phyloP scores from a whole-genome alignment of 306 rosid species.

The Luffa acutangula region DNA sequence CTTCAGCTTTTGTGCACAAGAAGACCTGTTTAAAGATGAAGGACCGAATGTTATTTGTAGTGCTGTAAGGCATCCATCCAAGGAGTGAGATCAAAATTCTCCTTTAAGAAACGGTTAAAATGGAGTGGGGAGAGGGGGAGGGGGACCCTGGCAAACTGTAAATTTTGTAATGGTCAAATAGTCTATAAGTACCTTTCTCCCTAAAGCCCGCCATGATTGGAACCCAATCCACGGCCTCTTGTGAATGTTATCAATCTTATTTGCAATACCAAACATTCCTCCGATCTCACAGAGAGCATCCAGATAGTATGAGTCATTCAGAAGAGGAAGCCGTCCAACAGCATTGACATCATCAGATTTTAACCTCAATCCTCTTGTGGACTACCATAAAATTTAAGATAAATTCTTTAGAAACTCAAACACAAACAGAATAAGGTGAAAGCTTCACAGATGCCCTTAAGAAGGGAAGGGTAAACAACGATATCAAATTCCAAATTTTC shows the following conservation, averaged over 20 bases:
- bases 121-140: too few relatives aligned
- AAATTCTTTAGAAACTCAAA: slow-evolving; percentile 1
- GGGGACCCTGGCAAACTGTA: neutral
- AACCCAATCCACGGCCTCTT: slow-evolving; percentile 97
- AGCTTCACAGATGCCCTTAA: neutral
- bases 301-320: slow-evolving; percentile 56
- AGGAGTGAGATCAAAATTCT: neutral
- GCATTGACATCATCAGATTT: slow-evolving; percentile 94
- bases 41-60: neutral
- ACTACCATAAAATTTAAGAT: slow-evolving; percentile 36
- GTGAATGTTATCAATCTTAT: slow-evolving; percentile 72
- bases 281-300: slow-evolving; percentile 86
- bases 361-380: slow-evolving; percentile 59
- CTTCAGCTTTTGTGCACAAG: slow-evolving; percentile 56
- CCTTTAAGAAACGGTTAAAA: neutral
- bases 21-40: slow-evolving; percentile 50
- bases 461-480: neutral
- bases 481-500: neutral
- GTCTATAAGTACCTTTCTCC: slow-evolving; percentile 78
- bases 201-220: slow-evolving; percentile 98
- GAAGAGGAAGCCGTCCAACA: slow-evolving; percentile 58
- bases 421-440: neutral
- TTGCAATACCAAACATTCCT: slow-evolving; percentile 92
- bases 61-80: neutral
- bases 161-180: slow-evolving; percentile 9